phyloP scores from a whole-genome alignment of 352 stramenopile genomes.

The Globisporangium cystogenes region DNA sequence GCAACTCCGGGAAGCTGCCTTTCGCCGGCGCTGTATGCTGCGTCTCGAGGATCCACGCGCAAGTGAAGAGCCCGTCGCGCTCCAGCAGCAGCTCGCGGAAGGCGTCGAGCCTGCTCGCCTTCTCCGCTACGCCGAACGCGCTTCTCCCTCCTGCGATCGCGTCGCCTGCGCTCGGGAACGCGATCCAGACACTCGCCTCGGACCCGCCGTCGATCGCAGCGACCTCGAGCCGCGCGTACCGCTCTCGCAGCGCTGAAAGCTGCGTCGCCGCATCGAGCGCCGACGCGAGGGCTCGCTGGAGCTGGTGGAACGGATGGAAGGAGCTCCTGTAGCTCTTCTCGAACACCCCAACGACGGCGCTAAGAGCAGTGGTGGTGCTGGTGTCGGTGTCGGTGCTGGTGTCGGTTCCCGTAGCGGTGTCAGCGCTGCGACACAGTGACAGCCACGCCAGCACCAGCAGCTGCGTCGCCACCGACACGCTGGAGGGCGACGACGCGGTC shows the following conservation, averaged over 20 bases:
- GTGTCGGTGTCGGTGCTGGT: too few relatives aligned
- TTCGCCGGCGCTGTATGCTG: too few relatives aligned
- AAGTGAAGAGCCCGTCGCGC: background rate
- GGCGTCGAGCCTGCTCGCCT: background rate
- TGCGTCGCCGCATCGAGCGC: slow-evolving; percentile 7
- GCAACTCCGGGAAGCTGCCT: slow-evolving; percentile 5
- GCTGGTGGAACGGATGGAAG: slow-evolving; percentile 56
- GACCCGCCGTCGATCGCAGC: slow-evolving; percentile 4
- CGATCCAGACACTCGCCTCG: slow-evolving; percentile 14
- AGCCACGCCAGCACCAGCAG: slow-evolving; percentile 31
- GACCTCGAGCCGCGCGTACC: slow-evolving; percentile 19
- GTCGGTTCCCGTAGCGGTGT: too few relatives aligned
- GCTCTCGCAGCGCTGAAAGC: slow-evolving; percentile 20
- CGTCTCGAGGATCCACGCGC: too few relatives aligned
- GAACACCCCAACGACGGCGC: slow-evolving; percentile 10
- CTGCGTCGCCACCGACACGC: slow-evolving; percentile 22
- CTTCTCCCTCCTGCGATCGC: background rate
- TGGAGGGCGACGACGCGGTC: too few relatives aligned
- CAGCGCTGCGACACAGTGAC: slow-evolving; percentile 13
- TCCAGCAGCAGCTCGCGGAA: background rate
- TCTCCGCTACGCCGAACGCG: background rate
- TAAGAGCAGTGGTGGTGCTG: too few relatives aligned
- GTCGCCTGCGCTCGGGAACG: slow-evolving; percentile 10
- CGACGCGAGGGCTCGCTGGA: slow-evolving; percentile 19
- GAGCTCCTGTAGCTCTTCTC: slow-evolving; percentile 21